Percentiles rank a stretch among this genome's conserved stretches.
These are phyloP conservation scores for Ilex asprella DNA, from an alignment of 257 asterid species.

Conservation along the genomic window DNA sequence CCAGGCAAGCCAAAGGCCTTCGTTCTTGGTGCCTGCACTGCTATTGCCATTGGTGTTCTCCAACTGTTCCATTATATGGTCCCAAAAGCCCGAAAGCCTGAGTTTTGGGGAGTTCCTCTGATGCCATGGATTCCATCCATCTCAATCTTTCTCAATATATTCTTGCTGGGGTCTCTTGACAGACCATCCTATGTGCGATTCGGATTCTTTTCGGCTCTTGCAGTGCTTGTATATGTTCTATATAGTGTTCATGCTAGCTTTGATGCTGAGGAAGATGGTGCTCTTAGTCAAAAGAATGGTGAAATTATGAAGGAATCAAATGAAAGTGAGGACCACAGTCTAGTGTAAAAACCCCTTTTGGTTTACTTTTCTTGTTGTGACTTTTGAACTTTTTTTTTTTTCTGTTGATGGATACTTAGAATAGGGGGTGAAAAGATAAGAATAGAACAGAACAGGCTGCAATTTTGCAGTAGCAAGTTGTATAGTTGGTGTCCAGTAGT, in stretches of 20 bases:
- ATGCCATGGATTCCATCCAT: conserved; percentile 97
- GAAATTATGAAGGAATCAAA: conserved; percentile 44
- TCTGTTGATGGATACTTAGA: conserved; percentile 16
- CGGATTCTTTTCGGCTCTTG: conserved; percentile 66
- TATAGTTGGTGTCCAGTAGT: conserved; percentile 23
- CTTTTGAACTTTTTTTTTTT: conserved; percentile 18
- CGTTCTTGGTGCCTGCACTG: conserved; percentile 56
- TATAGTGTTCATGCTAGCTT: conserved; percentile 92
- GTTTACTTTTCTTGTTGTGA: neutral
- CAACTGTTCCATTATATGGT: conserved; percentile 60
- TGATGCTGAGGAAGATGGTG: conserved; percentile 73
- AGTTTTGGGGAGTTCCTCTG: conserved; percentile 91
- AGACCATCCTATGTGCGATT: conserved; percentile 61
- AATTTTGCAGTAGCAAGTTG: conserved; percentile 30
- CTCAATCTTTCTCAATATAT: conserved; percentile 79
- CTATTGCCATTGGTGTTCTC: conserved; percentile 42
- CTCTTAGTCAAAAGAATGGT: conserved; percentile 41
- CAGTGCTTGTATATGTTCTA: conserved; percentile 52
- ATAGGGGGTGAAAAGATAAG: conserved; percentile 8
- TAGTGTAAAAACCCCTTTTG: conserved; percentile 28
- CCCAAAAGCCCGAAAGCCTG: conserved; percentile 69
- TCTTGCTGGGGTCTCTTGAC: conserved; percentile 70
- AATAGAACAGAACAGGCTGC: conserved; percentile 13
- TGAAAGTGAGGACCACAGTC: conserved; percentile 39
- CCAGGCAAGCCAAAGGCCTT: conserved; percentile 55